Evolutionary conservation across 768 basidiomycete genomes (phyloP).

Genomic region (Mycena venus): DNA sequence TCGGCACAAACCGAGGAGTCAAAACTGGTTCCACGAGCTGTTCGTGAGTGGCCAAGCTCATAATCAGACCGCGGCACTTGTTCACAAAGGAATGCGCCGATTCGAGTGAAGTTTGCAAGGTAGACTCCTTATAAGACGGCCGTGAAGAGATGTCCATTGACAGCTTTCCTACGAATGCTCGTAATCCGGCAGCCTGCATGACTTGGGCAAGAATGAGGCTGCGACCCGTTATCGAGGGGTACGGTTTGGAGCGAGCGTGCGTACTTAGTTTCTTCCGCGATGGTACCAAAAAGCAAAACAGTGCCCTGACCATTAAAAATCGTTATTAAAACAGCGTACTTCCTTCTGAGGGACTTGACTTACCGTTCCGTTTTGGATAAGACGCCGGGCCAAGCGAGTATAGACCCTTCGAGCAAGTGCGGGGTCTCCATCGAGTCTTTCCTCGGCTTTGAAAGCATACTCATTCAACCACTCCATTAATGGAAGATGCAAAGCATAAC

Average conservation of each 20-base stretch:
- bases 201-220: slow-evolving; percentile 84
- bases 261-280: slow-evolving; percentile 86
- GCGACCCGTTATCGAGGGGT: neutral
- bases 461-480: slow-evolving; percentile 87
- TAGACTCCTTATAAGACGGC: slow-evolving; percentile 78
- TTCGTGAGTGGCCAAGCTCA: slow-evolving; percentile 55
- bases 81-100: slow-evolving; percentile 71
- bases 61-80: slow-evolving; percentile 57
- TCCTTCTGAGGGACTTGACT: no score
- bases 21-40: slow-evolving; percentile 84
- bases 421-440: slow-evolving; percentile 74
- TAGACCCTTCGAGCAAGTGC: slow-evolving; percentile 78
- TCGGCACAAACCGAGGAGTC: slow-evolving; percentile 92
- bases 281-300: slow-evolving; percentile 86
- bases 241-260: slow-evolving; percentile 33
- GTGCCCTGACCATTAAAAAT: no score
- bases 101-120: slow-evolving; percentile 60
- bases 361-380: slow-evolving; percentile 82
- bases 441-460: slow-evolving; percentile 89
- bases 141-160: slow-evolving; percentile 89
- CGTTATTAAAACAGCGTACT: no score
- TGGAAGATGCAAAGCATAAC: slow-evolving; percentile 87
- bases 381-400: slow-evolving; percentile 69
- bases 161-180: slow-evolving; percentile 90
- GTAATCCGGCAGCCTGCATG: slow-evolving; percentile 79